Evolutionary conservation across 805 yeast species (phyloP).

Genomic region (Metschnikowia aberdeeniae): DNA sequence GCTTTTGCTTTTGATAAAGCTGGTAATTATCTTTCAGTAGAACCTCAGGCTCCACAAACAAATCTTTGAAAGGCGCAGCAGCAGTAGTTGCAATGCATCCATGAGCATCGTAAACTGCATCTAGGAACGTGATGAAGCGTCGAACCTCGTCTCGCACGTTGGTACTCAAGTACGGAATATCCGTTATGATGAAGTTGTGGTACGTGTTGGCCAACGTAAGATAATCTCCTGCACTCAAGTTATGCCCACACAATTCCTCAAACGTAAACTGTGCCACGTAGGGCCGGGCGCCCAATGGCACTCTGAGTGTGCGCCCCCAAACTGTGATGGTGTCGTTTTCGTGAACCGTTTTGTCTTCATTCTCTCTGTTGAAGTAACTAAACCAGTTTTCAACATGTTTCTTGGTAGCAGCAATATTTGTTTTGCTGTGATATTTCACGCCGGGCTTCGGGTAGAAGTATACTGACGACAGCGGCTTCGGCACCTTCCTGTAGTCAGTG

Average conservation of each 20-base stretch:
- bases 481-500: slow-evolving; percentile 87
- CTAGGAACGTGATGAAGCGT: slow-evolving; percentile 89
- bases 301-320: slow-evolving; percentile 83
- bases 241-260: slow-evolving; percentile 78
- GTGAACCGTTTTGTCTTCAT: slow-evolving; percentile 23
- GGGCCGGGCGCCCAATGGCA: slow-evolving; percentile 75
- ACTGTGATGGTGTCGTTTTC: slow-evolving; percentile 43
- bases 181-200: slow-evolving; percentile 81
- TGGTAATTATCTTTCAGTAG: slow-evolving; percentile 45
- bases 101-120: slow-evolving; percentile 91
- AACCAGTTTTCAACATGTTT: slow-evolving; percentile 78
- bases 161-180: slow-evolving; percentile 80
- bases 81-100: slow-evolving; percentile 86
- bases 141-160: slow-evolving; percentile 80
- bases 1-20: slow-evolving; percentile 38
- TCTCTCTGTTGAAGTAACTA: slow-evolving; percentile 65
- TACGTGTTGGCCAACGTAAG: slow-evolving; percentile 73
- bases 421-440: slow-evolving; percentile 47
- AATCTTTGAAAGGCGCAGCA: slow-evolving; percentile 76
- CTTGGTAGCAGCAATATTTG: slow-evolving; percentile 47
- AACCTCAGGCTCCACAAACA: slow-evolving; percentile 81
- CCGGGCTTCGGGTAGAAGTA: slow-evolving; percentile 73
- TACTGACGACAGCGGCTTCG: slow-evolving; percentile 75
- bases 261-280: slow-evolving; percentile 88
- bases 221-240: slow-evolving; percentile 93